These are phyloP conservation scores for Letharia columbiana DNA, from an alignment of 495 filamentous ascomycete species.

Conservation along the genomic window DNA sequence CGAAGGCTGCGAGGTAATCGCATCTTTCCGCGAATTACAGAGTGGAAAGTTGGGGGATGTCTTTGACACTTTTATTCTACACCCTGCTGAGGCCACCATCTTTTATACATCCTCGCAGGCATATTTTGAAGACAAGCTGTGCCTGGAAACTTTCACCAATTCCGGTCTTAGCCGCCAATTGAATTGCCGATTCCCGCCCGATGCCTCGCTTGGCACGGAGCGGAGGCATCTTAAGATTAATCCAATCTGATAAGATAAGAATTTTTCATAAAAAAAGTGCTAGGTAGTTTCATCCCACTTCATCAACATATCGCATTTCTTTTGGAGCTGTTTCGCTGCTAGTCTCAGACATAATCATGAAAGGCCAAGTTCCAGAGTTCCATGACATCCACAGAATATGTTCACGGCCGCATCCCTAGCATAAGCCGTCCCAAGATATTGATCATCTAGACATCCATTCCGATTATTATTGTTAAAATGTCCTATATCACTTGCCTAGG, in stretches of 20 bases:
- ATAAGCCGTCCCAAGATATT: not conserved
- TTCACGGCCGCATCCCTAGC: too few relatives aligned
- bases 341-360: not conserved
- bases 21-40: not conserved
- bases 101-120: not conserved
- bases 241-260: too few relatives aligned
- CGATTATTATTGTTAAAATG: not conserved
- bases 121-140: not conserved
- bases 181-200: not conserved
- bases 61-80: too few relatives aligned
- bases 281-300: too few relatives aligned
- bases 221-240: not conserved
- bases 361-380: not conserved
- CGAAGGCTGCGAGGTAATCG: not conserved
- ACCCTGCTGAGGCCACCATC: not conserved
- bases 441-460: not conserved
- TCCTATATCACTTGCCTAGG: conserved; percentile 44
- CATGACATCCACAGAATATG: not conserved
- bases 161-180: not conserved
- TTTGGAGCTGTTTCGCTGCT: not conserved
- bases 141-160: not conserved
- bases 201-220: not conserved
- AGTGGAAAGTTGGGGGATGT: not conserved
- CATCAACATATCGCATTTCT: too few relatives aligned
- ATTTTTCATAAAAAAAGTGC: too few relatives aligned